phyloP scores from a whole-genome alignment of 169 alveolate genomes.

The Amoebophrya sp. region DNA sequence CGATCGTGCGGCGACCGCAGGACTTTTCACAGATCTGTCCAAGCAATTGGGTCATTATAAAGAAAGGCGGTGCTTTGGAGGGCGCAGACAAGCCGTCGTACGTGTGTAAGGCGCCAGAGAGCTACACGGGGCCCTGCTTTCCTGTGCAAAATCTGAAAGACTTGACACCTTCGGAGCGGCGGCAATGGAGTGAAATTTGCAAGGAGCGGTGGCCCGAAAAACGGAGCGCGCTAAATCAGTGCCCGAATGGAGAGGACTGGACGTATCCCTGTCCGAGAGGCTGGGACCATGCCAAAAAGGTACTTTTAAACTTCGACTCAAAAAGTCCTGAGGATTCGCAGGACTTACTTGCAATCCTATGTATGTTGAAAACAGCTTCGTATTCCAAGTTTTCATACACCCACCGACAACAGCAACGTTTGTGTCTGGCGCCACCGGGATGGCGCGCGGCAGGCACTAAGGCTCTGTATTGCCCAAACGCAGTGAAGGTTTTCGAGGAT shows the following conservation, averaged over 20 bases:
- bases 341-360: too few relatives aligned
- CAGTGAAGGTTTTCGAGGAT: not conserved
- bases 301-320: too few relatives aligned
- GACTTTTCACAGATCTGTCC: not conserved
- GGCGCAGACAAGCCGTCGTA: not conserved
- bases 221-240: not conserved
- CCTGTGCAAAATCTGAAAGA: not conserved
- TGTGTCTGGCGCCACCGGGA: not conserved
- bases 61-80: too few relatives aligned
- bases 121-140: not conserved
- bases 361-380: too few relatives aligned
- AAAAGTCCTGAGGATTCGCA: too few relatives aligned
- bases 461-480: not conserved
- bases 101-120: not conserved
- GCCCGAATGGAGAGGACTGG: not conserved
- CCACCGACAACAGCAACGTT: not conserved
- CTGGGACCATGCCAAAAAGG: not conserved
- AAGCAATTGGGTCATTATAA: not conserved
- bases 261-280: not conserved
- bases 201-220: not conserved
- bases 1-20: not conserved
- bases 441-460: not conserved
- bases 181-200: not conserved
- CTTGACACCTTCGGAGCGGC: not conserved
- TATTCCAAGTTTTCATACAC: not conserved